Evolutionary conservation across 176 grass and related monocot species (phyloP).

Genomic region (Avena atlantica): DNA sequence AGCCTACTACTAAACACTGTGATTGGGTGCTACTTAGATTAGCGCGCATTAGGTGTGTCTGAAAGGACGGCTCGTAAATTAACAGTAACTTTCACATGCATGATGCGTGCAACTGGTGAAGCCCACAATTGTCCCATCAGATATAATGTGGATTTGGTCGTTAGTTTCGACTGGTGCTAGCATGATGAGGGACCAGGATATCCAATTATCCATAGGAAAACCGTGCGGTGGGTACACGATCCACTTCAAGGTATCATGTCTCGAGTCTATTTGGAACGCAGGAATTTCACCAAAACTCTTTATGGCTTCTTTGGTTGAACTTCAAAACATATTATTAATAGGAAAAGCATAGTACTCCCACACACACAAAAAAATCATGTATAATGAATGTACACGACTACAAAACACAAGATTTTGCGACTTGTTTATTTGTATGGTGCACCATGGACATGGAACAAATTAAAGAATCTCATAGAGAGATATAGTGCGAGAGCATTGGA

Average conservation of each 20-base stretch:
- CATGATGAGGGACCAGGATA: not conserved
- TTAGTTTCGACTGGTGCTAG: not conserved
- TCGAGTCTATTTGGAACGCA: not conserved
- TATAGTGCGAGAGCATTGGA: too few relatives aligned
- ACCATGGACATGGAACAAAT: too few relatives aligned
- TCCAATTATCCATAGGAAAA: not conserved
- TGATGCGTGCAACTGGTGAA: not conserved
- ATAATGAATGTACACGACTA: too few relatives aligned
- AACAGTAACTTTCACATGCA: not conserved
- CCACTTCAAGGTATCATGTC: not conserved
- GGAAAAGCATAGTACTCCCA: too few relatives aligned
- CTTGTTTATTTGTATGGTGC: too few relatives aligned
- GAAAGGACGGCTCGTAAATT: constrained; percentile 11
- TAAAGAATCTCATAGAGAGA: too few relatives aligned
- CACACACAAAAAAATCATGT: too few relatives aligned
- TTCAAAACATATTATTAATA: too few relatives aligned
- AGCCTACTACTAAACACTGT: too few relatives aligned
- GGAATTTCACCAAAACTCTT: too few relatives aligned
- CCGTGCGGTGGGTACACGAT: not conserved
- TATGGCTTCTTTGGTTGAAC: too few relatives aligned
- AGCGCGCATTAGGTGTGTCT: not conserved
- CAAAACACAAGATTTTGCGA: too few relatives aligned
- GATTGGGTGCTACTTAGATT: not conserved
- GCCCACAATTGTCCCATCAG: not conserved
- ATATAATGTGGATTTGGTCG: not conserved